A percentile compares a stretch with the other conserved stretches of the same genome.
Evolutionary conservation across 441 rosid genomes (phyloP).

Genomic region (Breynia disticha): DNA sequence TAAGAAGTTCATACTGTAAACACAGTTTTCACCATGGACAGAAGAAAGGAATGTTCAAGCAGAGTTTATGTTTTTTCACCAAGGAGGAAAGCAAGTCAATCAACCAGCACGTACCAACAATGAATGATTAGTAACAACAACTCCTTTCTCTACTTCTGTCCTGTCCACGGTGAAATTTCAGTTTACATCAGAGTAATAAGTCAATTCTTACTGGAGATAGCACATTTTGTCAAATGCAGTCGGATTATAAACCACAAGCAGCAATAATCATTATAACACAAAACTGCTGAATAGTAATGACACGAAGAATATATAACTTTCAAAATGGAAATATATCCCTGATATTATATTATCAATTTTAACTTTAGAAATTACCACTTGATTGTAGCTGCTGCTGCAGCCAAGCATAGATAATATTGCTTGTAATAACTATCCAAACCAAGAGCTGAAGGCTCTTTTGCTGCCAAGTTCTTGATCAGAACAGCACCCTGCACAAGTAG

Average conservation of each 20-base stretch:
- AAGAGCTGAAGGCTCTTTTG: constrained; percentile 84
- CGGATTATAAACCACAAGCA: too few species aligned
- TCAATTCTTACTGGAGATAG: not conserved
- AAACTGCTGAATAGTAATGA: too few species aligned
- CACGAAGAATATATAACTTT: too few species aligned
- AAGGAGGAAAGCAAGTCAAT: not conserved
- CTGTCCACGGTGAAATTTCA: constrained; percentile 32
- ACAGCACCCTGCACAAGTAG: constrained; percentile 98
- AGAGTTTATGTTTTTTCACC: not conserved
- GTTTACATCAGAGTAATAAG: constrained; percentile 12
- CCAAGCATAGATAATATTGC: constrained; percentile 93
- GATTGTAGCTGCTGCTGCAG: constrained; percentile 86
- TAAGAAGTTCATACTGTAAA: not conserved
- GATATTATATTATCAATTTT: not conserved
- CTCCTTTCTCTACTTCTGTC: constrained; percentile 93
- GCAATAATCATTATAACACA: too few species aligned
- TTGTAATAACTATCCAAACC: constrained; percentile 90
- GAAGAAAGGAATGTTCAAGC: not conserved
- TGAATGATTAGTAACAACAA: constrained; percentile 83
- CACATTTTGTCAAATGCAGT: too few species aligned
- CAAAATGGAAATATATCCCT: too few species aligned
- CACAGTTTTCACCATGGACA: too few species aligned
- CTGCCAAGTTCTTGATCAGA: constrained; percentile 71
- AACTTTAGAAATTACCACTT: constrained; percentile 53
- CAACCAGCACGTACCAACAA: constrained; percentile 44